A percentile compares a stretch with the other conserved stretches of the same genome.
Conservation (phyloP, 257 asterid genomes). For the Plantago major region DNA sequence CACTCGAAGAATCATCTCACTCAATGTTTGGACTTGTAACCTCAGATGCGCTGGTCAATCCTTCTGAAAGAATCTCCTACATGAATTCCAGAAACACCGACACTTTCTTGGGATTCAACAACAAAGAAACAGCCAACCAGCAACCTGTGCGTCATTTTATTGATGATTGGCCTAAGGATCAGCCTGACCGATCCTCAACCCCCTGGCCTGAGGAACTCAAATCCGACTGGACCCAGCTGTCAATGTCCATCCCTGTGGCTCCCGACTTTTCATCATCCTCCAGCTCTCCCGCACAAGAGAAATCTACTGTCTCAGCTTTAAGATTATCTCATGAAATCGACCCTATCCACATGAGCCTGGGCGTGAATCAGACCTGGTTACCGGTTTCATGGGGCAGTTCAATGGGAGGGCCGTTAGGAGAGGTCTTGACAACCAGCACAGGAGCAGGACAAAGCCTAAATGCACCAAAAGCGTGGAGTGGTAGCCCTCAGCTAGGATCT, state of each 20-base stretch:
- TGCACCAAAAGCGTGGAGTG: conserved; percentile 33
- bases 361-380: conserved; percentile 47
- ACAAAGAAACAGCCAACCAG: conserved; percentile 36
- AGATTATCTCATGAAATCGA: conserved; percentile 51
- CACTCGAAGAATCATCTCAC: conserved; percentile 35
- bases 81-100: conserved; percentile 33
- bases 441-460: conserved; percentile 25
- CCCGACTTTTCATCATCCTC: conserved; percentile 58
- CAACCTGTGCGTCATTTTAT: conserved; percentile 55
- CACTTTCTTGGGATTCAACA: conserved; percentile 35
- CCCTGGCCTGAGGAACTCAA: conserved; percentile 60
- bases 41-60: conserved; percentile 60
- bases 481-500: conserved; percentile 42
- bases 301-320: conserved; percentile 44
- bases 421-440: conserved; percentile 48
- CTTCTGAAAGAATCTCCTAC: conserved; percentile 49
- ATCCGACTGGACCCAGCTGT: conserved; percentile 85
- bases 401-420: conserved; percentile 83
- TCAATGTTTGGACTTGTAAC: conserved; percentile 56
- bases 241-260: conserved; percentile 76
- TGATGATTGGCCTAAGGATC: conserved; percentile 62
- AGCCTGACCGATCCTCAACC: conserved; percentile 32
- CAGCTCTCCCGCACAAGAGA: conserved; percentile 45
- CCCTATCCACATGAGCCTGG: conserved; percentile 59
- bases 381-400: conserved; percentile 71